phyloP scores from a whole-genome alignment of 495 filamentous ascomycete genomes.

The Aspergillus taichungensis region DNA sequence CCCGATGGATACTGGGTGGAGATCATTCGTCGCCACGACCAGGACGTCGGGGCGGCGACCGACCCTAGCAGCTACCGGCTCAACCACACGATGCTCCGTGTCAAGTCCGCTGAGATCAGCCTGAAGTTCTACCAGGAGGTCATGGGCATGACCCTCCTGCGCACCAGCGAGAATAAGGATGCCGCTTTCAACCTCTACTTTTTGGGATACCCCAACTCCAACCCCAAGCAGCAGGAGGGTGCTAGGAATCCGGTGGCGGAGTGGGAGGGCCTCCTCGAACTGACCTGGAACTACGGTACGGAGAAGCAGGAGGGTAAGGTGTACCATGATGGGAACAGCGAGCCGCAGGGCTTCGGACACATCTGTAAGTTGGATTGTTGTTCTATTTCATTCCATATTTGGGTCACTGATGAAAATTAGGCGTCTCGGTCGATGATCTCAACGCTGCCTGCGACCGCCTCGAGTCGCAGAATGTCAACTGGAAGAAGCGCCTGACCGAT shows the following conservation, averaged over 20 bases:
- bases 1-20: slow-evolving; percentile 93
- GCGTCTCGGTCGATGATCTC: slow-evolving; percentile 81
- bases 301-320: slow-evolving; percentile 77
- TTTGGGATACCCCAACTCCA: slow-evolving; percentile 59
- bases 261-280: slow-evolving; percentile 75
- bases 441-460: slow-evolving; percentile 78
- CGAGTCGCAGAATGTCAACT: slow-evolving; percentile 70
- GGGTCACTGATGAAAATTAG: slow-evolving; percentile 30
- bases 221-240: slow-evolving; percentile 40
- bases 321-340: slow-evolving; percentile 86
- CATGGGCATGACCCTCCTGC: slow-evolving; percentile 75
- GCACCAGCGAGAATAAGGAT: slow-evolving; percentile 59
- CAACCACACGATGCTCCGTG: slow-evolving; percentile 79
- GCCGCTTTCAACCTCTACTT: slow-evolving; percentile 87
- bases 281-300: slow-evolving; percentile 97
- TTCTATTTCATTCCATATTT: too few relatives aligned
- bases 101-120: slow-evolving; percentile 79
- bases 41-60: slow-evolving; percentile 43
- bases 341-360: slow-evolving; percentile 91
- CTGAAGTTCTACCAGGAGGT: slow-evolving; percentile 86
- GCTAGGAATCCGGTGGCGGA: slow-evolving; percentile 50
- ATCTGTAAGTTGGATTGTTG: slow-evolving; percentile 53
- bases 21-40: slow-evolving; percentile 48
- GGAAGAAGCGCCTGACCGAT: slow-evolving; percentile 91
- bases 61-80: slow-evolving; percentile 47